A percentile compares a stretch with the other conserved stretches of the same genome.
Conservation (phyloP, 1,284 basidiomycete genomes). For the Coniophora puteana region DNA sequence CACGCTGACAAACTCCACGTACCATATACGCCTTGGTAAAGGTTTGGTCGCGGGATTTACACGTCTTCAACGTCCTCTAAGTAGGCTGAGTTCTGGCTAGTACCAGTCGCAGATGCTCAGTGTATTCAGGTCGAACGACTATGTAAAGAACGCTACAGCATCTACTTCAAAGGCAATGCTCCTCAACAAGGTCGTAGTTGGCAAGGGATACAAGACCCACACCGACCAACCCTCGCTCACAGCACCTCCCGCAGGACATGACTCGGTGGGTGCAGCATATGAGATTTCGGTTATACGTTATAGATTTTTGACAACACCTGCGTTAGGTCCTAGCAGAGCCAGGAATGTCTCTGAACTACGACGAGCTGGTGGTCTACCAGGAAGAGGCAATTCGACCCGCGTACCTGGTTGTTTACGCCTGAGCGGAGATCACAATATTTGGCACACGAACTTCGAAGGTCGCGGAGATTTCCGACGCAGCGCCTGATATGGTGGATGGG, state of each 20-base stretch:
- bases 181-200: conserved; percentile 48
- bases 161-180: conserved; percentile 37
- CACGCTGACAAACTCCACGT: too few species aligned
- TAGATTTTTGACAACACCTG: too few species aligned
- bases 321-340: conserved; percentile 31
- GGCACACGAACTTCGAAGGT: too few species aligned
- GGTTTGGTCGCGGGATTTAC: conserved; percentile 53
- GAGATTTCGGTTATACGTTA: too few species aligned
- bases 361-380: conserved; percentile 37
- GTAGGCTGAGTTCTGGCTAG: conserved; percentile 21
- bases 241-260: conserved; percentile 41
- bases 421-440: too few species aligned
- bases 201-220: conserved; percentile 37
- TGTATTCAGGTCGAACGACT: conserved; percentile 45
- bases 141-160: conserved; percentile 32
- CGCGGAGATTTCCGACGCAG: too few species aligned
- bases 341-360: conserved; percentile 45
- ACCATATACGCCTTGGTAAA: too few species aligned
- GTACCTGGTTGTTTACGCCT: conserved; percentile 46
- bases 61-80: conserved; percentile 46
- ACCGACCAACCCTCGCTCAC: conserved; percentile 37
- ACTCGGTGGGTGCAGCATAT: conserved; percentile 42
- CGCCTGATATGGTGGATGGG: too few species aligned
- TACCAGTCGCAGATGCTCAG: background rate
- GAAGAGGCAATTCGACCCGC: conserved; percentile 50